phyloP scores from a whole-genome alignment of 106 monocot species.

The Xerophyta viscosa region DNA sequence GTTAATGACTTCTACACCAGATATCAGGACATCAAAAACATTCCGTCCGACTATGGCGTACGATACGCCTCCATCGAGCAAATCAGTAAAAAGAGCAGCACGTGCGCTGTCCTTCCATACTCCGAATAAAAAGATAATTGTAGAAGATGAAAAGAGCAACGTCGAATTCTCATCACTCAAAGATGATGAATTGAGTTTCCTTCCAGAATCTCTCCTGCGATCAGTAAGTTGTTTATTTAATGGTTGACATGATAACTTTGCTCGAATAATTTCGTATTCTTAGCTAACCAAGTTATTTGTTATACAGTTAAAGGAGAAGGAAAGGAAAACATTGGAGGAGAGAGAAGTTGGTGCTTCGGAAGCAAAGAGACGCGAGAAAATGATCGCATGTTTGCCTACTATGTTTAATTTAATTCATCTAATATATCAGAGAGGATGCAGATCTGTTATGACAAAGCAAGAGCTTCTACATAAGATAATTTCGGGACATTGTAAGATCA shows the following conservation, averaged over 20 bases:
- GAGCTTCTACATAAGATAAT: conserved; percentile 79
- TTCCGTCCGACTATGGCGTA: neutral
- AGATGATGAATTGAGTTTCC: conserved; percentile 43
- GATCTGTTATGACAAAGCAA: conserved; percentile 72
- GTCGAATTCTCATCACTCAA: no score
- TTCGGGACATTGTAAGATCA: conserved; percentile 37
- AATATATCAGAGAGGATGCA: conserved; percentile 54
- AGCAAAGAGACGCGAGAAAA: conserved; percentile 37
- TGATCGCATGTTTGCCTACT: conserved; percentile 56
- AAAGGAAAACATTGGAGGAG: conserved; percentile 42
- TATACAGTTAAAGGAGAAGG: conserved; percentile 73
- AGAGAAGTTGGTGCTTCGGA: conserved; percentile 28
- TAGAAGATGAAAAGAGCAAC: no score
- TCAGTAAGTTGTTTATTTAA: conserved; percentile 29
- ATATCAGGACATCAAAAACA: conserved; percentile 48
- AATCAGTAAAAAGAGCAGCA: conserved; percentile 26
- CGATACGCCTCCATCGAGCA: conserved; percentile 26
- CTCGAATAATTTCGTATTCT: no score
- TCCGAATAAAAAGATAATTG: conserved; percentile 30
- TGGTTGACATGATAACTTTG: neutral
- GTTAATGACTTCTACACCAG: conserved; percentile 65
- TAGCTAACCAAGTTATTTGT: no score
- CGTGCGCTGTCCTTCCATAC: conserved; percentile 45
- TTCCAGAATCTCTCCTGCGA: conserved; percentile 62
- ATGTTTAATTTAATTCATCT: conserved; percentile 70